Base-by-base conservation (phyloP, 2,329 filamentous ascomycete genomes). In the Pseudopyrenochaeta lycopersici region DNA sequence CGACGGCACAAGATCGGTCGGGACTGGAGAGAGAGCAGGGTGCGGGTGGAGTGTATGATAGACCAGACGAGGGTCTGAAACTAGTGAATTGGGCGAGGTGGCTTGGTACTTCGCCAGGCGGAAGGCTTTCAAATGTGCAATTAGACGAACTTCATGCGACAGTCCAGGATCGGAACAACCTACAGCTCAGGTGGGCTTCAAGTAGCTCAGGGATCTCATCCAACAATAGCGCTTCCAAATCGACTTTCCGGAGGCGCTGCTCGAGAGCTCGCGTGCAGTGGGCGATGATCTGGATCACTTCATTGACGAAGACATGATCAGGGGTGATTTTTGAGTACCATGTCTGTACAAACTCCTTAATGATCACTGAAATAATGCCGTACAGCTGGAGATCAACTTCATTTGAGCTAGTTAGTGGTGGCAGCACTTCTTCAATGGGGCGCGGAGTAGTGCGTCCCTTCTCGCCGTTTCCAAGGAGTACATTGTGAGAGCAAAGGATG, bases 301-400 rank as follows among this genome's bases (percentile, higher is more conserved):
- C 93, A 63, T 90, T 88, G 55, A 95, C 88, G 71, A 99, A 96
- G 11, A 86, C 84, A 72, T 93, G 90, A 76, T 99, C 94, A 3
- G 92, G 87, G 1, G 94, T 97, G 74, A 99, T 95, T 75, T 89
- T 94, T 61, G 82, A 84, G 80, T 99, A 99, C 95, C 95, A 99
- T 29, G 87, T 88, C 74, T 95, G 89, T 32, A 99, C 90, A 73
- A 92, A 97, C 61, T 97, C 92, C 68, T 90, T 88, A 66, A 97
- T 82, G 57, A 98, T 87, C 54, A 98, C 90, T 46, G 95, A 90
- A 56, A 99, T 88, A 55, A 98, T 85, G 23, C 91, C 94, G 73
- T 98, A 99, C 4, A 99, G 84, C 77, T 99, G 90, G 51, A 96
- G 80, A 75, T 99, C 95, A 54, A 98, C 87, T 65, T 96, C 92